Evolutionary conservation across 2,329 filamentous ascomycete species (phyloP).

Genomic region (Teratosphaeria nubilosa): DNA sequence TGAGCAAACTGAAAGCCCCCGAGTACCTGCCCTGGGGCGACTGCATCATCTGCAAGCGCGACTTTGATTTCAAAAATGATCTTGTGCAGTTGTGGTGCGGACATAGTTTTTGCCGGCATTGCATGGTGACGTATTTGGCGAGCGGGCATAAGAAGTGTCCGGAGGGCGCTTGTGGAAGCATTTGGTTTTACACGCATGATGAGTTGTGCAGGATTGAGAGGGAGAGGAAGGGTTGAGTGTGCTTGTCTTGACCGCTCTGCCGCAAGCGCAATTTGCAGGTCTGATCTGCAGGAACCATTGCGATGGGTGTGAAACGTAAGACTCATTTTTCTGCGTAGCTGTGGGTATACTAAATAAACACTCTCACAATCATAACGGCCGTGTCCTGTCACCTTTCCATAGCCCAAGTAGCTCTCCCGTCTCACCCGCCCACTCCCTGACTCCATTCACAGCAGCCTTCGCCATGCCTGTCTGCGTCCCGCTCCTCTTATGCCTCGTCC

Average conservation of each 20-base stretch:
- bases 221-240: too few species aligned
- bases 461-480: slow-evolving; percentile 46
- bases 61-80: not conserved
- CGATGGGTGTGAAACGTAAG: not conserved
- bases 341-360: not conserved
- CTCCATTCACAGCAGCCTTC: slow-evolving; percentile 49
- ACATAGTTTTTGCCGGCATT: not conserved
- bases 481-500: slow-evolving; percentile 38
- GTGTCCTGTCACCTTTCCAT: slow-evolving; percentile 49
- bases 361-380: slow-evolving; percentile 26
- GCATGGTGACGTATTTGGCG: not conserved
- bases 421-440: slow-evolving; percentile 53
- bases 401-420: slow-evolving; percentile 54
- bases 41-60: not conserved
- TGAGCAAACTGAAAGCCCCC: not conserved
- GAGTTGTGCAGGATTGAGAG: too few species aligned
- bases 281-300: too few species aligned
- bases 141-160: not conserved
- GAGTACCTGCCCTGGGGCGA: not conserved
- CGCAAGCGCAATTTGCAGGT: too few species aligned
- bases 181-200: too few species aligned
- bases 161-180: too few species aligned
- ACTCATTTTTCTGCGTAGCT: not conserved
- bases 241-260: too few species aligned
- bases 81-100: not conserved